Evolutionary conservation across 2,329 filamentous ascomycete genomes (phyloP).

Genomic region (Aureobasidium sp.): DNA sequence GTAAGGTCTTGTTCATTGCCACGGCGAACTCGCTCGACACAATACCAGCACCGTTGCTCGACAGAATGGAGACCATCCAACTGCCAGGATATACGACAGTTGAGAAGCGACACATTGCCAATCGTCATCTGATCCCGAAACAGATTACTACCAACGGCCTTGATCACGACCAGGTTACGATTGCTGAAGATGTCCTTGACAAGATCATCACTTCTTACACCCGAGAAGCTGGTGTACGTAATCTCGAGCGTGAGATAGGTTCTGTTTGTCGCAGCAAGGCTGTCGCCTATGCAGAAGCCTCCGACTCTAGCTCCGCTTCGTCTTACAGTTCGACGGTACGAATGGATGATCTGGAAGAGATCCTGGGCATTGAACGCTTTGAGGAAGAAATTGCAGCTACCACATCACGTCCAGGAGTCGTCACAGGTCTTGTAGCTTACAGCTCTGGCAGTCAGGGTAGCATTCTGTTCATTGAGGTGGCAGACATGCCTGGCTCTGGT

Average conservation of each 20-base stretch:
- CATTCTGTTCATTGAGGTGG: slow-evolving; percentile 96
- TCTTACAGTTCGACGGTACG: slow-evolving; percentile 65
- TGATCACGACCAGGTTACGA: slow-evolving; percentile 60
- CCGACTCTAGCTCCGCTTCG: slow-evolving; percentile 58
- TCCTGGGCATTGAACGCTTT: slow-evolving; percentile 86
- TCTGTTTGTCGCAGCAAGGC: slow-evolving; percentile 92
- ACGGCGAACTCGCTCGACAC: slow-evolving; percentile 93
- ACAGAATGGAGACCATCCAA: slow-evolving; percentile 94
- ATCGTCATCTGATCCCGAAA: slow-evolving; percentile 89
- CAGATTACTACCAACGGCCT: slow-evolving; percentile 89
- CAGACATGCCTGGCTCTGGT: slow-evolving; percentile 90
- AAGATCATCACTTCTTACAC: slow-evolving; percentile 97
- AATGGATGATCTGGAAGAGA: slow-evolving; percentile 75
- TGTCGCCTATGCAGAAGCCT: slow-evolving; percentile 86
- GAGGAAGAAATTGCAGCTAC: slow-evolving; percentile 94
- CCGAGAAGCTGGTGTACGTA: slow-evolving; percentile 90
- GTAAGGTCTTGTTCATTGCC: slow-evolving; percentile 94
- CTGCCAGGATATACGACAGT: slow-evolving; percentile 93
- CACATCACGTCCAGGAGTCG: slow-evolving; percentile 71
- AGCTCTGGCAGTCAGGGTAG: slow-evolving; percentile 85
- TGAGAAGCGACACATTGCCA: slow-evolving; percentile 95
- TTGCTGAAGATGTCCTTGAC: slow-evolving; percentile 77
- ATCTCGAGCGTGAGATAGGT: slow-evolving; percentile 90
- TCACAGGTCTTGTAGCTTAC: slow-evolving; percentile 94
- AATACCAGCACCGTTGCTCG: slow-evolving; percentile 85